Evolutionary conservation across 371 early-diverging fungal genomes (phyloP), one percentile per base, ranked within the genome.

Genomic region (Thermomucor indicae-seudaticae): DNA sequence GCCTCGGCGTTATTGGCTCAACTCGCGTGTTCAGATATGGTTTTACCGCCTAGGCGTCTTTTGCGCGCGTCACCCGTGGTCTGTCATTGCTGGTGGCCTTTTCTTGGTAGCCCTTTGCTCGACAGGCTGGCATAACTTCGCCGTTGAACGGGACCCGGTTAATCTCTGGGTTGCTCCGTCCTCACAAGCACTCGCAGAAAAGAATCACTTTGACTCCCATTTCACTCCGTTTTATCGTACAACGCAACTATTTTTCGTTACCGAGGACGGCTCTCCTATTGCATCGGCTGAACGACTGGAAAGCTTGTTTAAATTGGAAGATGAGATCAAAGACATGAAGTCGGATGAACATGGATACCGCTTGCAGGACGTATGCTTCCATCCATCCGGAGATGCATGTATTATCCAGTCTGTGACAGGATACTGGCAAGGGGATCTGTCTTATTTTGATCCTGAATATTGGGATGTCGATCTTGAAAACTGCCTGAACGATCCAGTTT

Each of bases 191-290:
- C 64, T 81, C 3, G 60, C 68, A 0, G 78, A 82, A 35, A 89
- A 89, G 66, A 57, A 70, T 6, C 77, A 78, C 47, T 89, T 86
- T 65, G 90, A 89, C 49, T 61, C 74, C 16, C 65, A 80, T 53
- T 88, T 89, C 58, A 73, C 81, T 0, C 86, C 89, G 0, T 89
- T 89, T 53, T 89, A 88, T 50, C 79, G 90, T 22, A 83, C 86
- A 3, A 75, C 82, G 0, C 88, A 88, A 48, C 49, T 88, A 24
- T 85, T 89, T 44, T 48, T 89, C 27, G 83, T 85, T 2, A 66
- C 68, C 19, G 62, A 65, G 23, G 58, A 64, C 10, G 8, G 29
- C 29, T 44, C 49, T 10, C 59, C 83, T 4, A 59, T 88, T 3
- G 59, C 79, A n/a, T 67, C 72, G 10, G 68, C 69, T 16, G 65